Evolutionary conservation across 2,329 filamentous ascomycete species (phyloP).

Genomic region (Cladosporium sphaerospermum): DNA sequence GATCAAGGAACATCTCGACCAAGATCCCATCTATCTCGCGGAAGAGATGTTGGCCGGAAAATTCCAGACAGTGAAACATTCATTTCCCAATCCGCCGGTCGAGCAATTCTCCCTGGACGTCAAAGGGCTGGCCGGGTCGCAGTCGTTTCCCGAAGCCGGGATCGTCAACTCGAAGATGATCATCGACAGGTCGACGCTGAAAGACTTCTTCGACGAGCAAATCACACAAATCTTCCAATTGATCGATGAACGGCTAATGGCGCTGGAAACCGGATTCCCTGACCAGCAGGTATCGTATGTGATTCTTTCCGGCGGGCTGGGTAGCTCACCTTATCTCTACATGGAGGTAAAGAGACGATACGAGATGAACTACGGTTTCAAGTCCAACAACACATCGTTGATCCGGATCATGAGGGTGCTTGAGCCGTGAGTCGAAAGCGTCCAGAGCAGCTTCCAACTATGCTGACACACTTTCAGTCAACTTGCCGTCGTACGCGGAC

Average conservation of each 20-base stretch:
- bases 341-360: conserved; percentile 12
- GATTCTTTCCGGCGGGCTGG: conserved; percentile 18
- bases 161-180: too few species aligned
- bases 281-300: conserved; percentile 13
- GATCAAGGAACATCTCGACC: not conserved
- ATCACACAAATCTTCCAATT: too few species aligned
- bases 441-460: not conserved
- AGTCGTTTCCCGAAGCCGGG: too few species aligned
- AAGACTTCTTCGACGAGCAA: too few species aligned
- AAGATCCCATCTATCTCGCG: not conserved
- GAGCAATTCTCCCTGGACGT: conserved; percentile 15
- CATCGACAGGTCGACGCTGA: too few species aligned
- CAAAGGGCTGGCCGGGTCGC: conserved; percentile 7
- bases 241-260: too few species aligned
- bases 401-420: not conserved
- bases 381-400: not conserved
- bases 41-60: conserved; percentile 14
- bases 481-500: conserved; percentile 12
- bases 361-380: conserved; percentile 3
- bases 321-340: conserved; percentile 16
- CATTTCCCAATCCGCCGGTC: conserved; percentile 13
- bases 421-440: conserved; percentile 12
- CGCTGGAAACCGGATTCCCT: too few species aligned
- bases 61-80: conserved; percentile 16
- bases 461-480: conserved; percentile 1